Conservation (phyloP, 1,284 basidiomycete species). For the Veloporphyrellus conicus region DNA sequence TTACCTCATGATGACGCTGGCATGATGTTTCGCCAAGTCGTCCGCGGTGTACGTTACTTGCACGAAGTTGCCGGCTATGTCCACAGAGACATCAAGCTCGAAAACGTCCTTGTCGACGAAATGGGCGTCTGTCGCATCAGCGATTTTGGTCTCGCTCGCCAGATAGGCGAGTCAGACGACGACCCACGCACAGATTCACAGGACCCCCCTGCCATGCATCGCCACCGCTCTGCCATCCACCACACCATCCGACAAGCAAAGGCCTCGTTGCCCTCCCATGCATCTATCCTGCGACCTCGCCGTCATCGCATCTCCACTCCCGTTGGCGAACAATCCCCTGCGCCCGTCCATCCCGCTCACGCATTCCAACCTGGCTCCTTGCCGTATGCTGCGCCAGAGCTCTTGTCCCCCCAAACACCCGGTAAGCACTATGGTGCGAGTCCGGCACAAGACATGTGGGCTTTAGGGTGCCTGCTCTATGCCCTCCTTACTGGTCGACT, state of each 20-base stretch:
- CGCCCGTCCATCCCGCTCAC: conserved; percentile 30
- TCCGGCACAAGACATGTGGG: conserved; percentile 91
- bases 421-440: conserved; percentile 34
- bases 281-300: conserved; percentile 34
- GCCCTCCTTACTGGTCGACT: conserved; percentile 75
- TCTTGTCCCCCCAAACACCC: conserved; percentile 46
- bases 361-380: conserved; percentile 79
- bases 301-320: conserved; percentile 62
- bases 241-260: conserved; percentile 24
- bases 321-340: conserved; percentile 34
- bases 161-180: conserved; percentile 51
- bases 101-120: conserved; percentile 91
- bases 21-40: conserved; percentile 87
- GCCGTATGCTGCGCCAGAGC: conserved; percentile 83
- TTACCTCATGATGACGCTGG: conserved; percentile 74
- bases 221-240: conserved; percentile 30
- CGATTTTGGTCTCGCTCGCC: conserved; percentile 79
- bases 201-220: conserved; percentile 18
- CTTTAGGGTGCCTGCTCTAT: conserved; percentile 83
- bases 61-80: conserved; percentile 77
- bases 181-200: conserved; percentile 35
- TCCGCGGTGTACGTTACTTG: conserved; percentile 80
- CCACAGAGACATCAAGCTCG: conserved; percentile 93
- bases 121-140: conserved; percentile 74
- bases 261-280: conserved; percentile 29